These are phyloP conservation scores for Linanthus parryae DNA, from an alignment of 148 eudicot genomes.

Conservation along the genomic window DNA sequence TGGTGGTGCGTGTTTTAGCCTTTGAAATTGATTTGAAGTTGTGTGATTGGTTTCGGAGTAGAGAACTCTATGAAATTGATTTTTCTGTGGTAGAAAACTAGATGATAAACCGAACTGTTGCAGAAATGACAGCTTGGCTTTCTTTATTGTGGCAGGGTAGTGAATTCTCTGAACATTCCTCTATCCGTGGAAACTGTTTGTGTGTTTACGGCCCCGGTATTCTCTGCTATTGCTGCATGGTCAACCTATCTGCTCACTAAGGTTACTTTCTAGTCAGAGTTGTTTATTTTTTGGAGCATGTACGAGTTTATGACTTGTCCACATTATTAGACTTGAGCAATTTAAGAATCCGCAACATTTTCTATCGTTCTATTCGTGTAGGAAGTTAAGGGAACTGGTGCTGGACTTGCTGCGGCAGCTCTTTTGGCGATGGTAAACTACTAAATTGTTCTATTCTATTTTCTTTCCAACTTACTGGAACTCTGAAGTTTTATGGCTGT, in stretches of 20 bases:
- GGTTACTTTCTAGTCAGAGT: conserved; percentile 36
- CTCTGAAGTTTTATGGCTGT: too few relatives aligned
- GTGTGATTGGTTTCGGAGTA: too few relatives aligned
- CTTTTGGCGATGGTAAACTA: conserved; percentile 90
- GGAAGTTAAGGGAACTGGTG: conserved; percentile 97
- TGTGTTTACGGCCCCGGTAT: conserved; percentile 94
- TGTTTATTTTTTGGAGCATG: conserved; percentile 1
- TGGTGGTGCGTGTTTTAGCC: conserved; percentile 67
- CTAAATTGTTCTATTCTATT: too few relatives aligned
- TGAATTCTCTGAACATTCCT: conserved; percentile 85
- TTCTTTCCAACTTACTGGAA: too few relatives aligned
- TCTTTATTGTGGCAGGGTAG: conserved; percentile 46
- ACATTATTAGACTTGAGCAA: neutral
- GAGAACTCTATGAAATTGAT: neutral
- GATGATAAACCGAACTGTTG: too few relatives aligned
- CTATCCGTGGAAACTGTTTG: conserved; percentile 98
- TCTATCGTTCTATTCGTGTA: conserved; percentile 19
- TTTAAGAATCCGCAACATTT: neutral
- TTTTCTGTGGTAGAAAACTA: neutral
- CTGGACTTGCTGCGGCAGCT: conserved; percentile 93
- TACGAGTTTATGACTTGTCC: neutral
- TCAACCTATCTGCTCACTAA: conserved; percentile 89
- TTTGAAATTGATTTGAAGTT: too few relatives aligned
- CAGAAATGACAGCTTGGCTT: too few relatives aligned
- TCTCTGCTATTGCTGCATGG: conserved; percentile 96